phyloP scores from a whole-genome alignment of 2,329 filamentous ascomycete genomes.

The Pseudogymnoascus pannorum region DNA sequence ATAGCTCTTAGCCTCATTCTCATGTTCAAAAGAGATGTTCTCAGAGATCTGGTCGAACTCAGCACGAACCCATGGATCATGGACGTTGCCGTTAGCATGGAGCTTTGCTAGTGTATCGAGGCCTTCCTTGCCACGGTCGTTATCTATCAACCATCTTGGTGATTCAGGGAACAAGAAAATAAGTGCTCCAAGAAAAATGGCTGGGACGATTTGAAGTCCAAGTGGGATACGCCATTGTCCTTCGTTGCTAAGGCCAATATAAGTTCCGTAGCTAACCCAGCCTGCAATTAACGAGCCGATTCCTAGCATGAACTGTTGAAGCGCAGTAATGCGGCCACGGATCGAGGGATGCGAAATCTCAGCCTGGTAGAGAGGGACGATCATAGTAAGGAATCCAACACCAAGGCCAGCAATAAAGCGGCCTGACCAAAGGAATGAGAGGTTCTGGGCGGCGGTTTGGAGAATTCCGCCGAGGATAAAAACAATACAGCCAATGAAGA shows the following conservation, averaged over 20 bases:
- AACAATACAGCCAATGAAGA: constrained; percentile 61
- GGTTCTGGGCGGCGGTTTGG: constrained; percentile 58
- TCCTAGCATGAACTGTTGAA: constrained; percentile 80
- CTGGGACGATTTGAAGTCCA: constrained; percentile 54
- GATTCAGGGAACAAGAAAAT: constrained; percentile 58
- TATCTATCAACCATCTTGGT: constrained; percentile 54
- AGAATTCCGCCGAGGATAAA: constrained; percentile 67
- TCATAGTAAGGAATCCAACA: constrained; percentile 39
- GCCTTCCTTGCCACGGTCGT: constrained; percentile 48
- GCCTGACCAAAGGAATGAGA: constrained; percentile 61
- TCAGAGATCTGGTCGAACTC: constrained; percentile 59
- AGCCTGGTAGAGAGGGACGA: constrained; percentile 62
- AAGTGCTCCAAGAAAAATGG: constrained; percentile 44
- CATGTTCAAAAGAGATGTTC: constrained; percentile 52
- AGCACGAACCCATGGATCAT: constrained; percentile 54
- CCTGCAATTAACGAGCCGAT: constrained; percentile 65
- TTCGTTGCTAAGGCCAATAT: neutral
- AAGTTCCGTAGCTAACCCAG: constrained; percentile 63
- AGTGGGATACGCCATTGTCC: constrained; percentile 26
- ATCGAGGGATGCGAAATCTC: constrained; percentile 74
- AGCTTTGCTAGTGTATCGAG: constrained; percentile 51
- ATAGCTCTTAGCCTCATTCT: constrained; percentile 57
- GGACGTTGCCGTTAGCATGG: constrained; percentile 51
- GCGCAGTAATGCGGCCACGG: constrained; percentile 62
- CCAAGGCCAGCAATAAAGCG: constrained; percentile 62